Evolutionary conservation across 2,329 filamentous ascomycete genomes (phyloP), one percentile per base, ranked within the genome.

Genomic region (Didymella pomorum): DNA sequence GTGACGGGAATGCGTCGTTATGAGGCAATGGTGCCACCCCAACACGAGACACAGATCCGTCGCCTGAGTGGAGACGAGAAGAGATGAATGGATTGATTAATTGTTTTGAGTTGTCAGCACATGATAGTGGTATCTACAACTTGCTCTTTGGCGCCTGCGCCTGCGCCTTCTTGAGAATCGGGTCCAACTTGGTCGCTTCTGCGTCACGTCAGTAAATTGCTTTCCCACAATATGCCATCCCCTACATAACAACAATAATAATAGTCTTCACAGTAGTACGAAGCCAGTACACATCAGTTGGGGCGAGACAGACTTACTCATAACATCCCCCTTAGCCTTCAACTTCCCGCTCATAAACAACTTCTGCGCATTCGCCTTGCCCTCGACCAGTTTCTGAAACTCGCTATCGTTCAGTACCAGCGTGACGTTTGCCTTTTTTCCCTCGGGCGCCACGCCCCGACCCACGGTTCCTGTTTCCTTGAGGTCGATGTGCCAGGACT

Each of bases 291-390:
- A 31, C 29, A 12, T 12, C 29, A 31, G 29, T 16, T 14, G 10
- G 16, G 3, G 3, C 3, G 12, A 31, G n/a, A 39, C 9, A 39
- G 4, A 41, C 37, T 43, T 97, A 31, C 29, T 97, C 94, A 98
- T 98, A 61, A 98, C 88, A 78, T 98, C 93, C 64, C 95, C 95
- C 87, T 93, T 96, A 77, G 98, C 87, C 90, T 98, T 99, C 75
- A 99, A 84, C 85, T 97, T 97, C 72, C 95, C 95, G n/a, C 87
- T 87, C 94, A 99, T 98, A 82, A 98, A 97, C 65, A 99, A 82
- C 70, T 89, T 88, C 84, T 99, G 95, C 56, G 95, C 93, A 76
- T 97, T 97, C 71, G 91, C 92, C 83, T 96, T 92, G 76, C 95
- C 95, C 35, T 83, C 74, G 53, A 96, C 88, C 66, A 99, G 86